Evolutionary conservation across 176 grass and related monocot species (phyloP).

Genomic region (Lolium rigidum): DNA sequence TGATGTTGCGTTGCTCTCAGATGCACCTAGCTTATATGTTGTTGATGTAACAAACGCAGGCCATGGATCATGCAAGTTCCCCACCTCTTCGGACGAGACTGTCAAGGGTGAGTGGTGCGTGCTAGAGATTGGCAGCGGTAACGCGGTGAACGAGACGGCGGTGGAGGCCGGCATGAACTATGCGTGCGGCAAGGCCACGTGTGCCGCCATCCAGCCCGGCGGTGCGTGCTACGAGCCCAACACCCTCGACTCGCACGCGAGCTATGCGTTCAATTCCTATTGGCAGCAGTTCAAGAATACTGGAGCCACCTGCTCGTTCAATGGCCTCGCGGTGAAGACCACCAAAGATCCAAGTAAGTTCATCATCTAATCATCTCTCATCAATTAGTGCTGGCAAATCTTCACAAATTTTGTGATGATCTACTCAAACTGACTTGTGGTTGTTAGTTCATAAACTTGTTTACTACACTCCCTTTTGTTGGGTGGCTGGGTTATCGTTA

Average conservation of each 20-base stretch:
- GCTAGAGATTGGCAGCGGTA: neutral
- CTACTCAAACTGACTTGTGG: neutral
- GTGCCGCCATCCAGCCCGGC: neutral
- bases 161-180: neutral
- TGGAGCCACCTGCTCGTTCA: slow-evolving; percentile 4
- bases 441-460: neutral
- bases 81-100: slow-evolving; percentile 11
- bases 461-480: neutral
- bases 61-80: slow-evolving; percentile 43
- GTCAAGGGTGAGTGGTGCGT: neutral
- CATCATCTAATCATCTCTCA: neutral
- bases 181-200: neutral
- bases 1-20: neutral
- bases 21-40: neutral
- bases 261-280: neutral
- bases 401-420: neutral
- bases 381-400: neutral
- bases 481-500: neutral
- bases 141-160: neutral
- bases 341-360: neutral
- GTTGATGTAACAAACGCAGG: slow-evolving; percentile 22
- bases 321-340: neutral
- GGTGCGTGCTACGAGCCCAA: neutral
- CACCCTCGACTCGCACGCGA: neutral
- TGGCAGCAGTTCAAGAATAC: neutral